A percentile compares a stretch with the other conserved stretches of the same genome.
These are phyloP conservation scores for Cyclocybe aegerita DNA, from an alignment of 768 basidiomycete species.

Conservation along the genomic window DNA sequence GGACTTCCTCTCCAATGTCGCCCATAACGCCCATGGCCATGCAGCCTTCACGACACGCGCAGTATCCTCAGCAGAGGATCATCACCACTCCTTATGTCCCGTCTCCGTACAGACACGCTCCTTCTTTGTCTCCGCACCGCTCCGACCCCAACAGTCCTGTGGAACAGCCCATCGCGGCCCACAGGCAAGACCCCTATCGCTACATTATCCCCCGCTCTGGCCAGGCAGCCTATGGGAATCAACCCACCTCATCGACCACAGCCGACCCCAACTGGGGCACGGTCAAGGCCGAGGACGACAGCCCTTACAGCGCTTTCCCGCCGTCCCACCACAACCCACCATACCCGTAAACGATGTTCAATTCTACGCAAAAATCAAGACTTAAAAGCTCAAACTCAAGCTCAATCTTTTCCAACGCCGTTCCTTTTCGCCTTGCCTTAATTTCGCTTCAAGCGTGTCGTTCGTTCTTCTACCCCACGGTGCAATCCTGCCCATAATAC, in stretches of 20 bases:
- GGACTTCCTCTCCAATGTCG: constrained; percentile 25
- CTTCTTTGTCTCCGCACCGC: constrained; percentile 35
- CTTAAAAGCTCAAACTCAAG: not conserved
- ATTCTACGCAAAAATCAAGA: not conserved
- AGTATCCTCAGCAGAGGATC: constrained; percentile 27
- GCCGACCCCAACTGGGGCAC: constrained; percentile 13
- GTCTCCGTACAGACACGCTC: constrained; percentile 30
- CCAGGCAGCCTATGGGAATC: constrained; percentile 13
- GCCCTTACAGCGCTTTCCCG: constrained; percentile 17
- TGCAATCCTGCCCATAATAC: constrained; percentile 13
- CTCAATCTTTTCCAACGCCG: not conserved
- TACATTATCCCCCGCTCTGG: constrained; percentile 28
- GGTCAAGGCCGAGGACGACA: constrained; percentile 31
- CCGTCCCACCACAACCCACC: constrained; percentile 21
- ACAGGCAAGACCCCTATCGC: constrained; percentile 33
- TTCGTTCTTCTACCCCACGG: not conserved
- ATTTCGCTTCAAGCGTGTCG: not conserved
- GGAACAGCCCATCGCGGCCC: constrained; percentile 26
- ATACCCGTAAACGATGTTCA: constrained; percentile 18
- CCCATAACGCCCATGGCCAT: constrained; percentile 28
- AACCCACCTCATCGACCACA: constrained; percentile 14
- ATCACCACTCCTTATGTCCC: constrained; percentile 29
- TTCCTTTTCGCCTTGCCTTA: not conserved
- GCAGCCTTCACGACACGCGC: constrained; percentile 25
- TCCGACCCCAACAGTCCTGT: constrained; percentile 34